A percentile compares a stretch with the other conserved stretches of the same genome.
Conservation (phyloP, 148 eudicot genomes). For the Spergularia marina region DNA sequence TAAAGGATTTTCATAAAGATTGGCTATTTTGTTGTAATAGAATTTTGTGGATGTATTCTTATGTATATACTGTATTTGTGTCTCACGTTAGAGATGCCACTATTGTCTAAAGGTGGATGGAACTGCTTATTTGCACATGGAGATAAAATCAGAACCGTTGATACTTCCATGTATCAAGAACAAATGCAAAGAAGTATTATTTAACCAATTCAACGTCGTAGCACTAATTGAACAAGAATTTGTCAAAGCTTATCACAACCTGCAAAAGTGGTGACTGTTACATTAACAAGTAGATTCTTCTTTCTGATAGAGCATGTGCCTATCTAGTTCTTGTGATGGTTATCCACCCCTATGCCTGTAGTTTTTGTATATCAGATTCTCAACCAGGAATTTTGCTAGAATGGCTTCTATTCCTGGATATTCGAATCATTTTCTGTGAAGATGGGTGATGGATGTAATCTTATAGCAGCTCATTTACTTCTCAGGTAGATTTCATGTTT, state of each 20-base stretch:
- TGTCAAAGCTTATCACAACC: no score
- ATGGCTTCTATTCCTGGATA: not conserved
- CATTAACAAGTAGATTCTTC: not conserved
- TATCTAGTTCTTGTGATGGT: no score
- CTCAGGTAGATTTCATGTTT: slow-evolving; percentile 92
- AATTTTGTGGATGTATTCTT: not conserved
- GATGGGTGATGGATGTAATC: slow-evolving; percentile 2
- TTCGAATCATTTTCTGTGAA: slow-evolving; percentile 4
- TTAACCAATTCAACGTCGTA: not conserved
- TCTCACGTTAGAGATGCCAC: not conserved
- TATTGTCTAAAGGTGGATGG: not conserved
- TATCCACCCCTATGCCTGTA: no score
- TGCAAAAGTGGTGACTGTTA: not conserved
- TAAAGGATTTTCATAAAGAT: not conserved
- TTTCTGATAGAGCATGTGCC: not conserved
- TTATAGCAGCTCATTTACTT: slow-evolving; percentile 13
- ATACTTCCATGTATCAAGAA: not conserved
- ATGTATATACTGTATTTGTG: not conserved
- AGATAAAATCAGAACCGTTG: not conserved
- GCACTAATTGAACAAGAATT: not conserved
- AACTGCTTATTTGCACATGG: not conserved
- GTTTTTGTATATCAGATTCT: not conserved
- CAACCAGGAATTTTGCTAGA: not conserved
- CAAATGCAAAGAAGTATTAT: not conserved
- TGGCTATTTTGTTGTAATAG: not conserved